These are phyloP conservation scores for Vicia villosa DNA, from an alignment of 306 rosid species.

Conservation along the genomic window DNA sequence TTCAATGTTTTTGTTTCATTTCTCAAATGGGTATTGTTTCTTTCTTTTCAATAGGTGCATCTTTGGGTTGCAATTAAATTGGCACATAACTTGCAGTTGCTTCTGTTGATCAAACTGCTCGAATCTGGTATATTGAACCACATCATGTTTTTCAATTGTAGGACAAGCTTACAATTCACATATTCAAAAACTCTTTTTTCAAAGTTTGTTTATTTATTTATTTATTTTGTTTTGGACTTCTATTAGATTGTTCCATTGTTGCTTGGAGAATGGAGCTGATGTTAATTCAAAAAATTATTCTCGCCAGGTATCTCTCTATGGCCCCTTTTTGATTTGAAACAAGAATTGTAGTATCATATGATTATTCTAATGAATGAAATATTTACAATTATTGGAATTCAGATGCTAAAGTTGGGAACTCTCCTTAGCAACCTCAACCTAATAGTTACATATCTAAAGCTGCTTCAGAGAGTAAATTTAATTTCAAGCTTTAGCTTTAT, in stretches of 20 bases:
- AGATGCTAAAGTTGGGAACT: not conserved
- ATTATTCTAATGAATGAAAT: not conserved
- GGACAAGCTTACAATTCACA: no score
- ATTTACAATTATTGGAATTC: constrained; percentile 4
- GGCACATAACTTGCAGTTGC: constrained; percentile 97
- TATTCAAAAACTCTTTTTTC: no score
- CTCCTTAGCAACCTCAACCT: no score
- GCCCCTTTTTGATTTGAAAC: constrained; percentile 9
- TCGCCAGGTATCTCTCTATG: constrained; percentile 71
- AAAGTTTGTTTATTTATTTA: no score
- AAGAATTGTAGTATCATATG: not conserved
- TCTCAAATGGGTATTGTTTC: no score
- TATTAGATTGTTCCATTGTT: constrained; percentile 81
- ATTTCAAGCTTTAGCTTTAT: no score
- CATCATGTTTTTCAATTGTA: constrained; percentile 29
- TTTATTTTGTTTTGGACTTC: not conserved
- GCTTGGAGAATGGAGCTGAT: constrained; percentile 96
- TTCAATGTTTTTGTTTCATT: no score
- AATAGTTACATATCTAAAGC: no score
- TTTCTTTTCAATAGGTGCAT: constrained; percentile 64
- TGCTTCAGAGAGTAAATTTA: no score
- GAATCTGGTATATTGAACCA: constrained; percentile 87
- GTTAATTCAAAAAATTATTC: constrained; percentile 94
- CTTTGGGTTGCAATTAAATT: constrained; percentile 92
- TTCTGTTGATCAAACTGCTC: constrained; percentile 86